These are phyloP conservation scores for Fusarium udum DNA, from an alignment of 2,329 filamentous ascomycete species.

Conservation along the genomic window DNA sequence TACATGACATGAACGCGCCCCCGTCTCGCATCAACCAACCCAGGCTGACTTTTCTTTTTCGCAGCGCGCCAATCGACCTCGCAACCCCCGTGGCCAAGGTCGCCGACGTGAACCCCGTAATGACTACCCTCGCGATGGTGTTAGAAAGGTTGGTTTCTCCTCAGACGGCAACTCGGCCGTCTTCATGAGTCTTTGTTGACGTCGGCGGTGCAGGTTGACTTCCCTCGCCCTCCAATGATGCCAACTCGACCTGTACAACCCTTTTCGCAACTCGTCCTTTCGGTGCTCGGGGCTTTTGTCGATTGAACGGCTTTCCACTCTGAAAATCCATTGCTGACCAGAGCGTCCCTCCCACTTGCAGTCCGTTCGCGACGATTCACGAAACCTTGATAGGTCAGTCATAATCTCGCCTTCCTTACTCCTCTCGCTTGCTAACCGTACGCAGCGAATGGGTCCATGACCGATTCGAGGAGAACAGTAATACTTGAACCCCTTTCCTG, in stretches of 20 bases:
- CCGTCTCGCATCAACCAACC: constrained; percentile 22
- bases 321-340: constrained; percentile 53
- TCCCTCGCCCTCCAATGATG: constrained; percentile 44
- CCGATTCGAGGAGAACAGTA: constrained; percentile 81
- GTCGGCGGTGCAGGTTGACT: constrained; percentile 46
- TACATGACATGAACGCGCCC: constrained; percentile 19
- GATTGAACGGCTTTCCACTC: constrained; percentile 44
- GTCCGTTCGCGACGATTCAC: constrained; percentile 69
- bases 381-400: constrained; percentile 76
- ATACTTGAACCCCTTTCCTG: constrained; percentile 25
- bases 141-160: constrained; percentile 78
- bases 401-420: background rate
- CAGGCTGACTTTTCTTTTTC: constrained; percentile 33
- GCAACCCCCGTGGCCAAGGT: constrained; percentile 49
- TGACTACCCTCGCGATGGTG: constrained; percentile 78
- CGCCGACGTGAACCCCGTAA: constrained; percentile 51
- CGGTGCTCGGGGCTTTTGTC: constrained; percentile 45
- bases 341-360: constrained; percentile 54
- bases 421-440: constrained; percentile 16
- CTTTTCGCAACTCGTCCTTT: constrained; percentile 45
- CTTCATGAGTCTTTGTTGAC: constrained; percentile 32
- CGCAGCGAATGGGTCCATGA: constrained; percentile 92
- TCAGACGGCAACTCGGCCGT: background rate
- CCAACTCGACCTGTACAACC: constrained; percentile 44
- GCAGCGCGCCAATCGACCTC: constrained; percentile 46